Evolutionary conservation across 441 rosid species (phyloP), one percentile per base, ranked within the genome.

Genomic region (Populus hybrid): DNA sequence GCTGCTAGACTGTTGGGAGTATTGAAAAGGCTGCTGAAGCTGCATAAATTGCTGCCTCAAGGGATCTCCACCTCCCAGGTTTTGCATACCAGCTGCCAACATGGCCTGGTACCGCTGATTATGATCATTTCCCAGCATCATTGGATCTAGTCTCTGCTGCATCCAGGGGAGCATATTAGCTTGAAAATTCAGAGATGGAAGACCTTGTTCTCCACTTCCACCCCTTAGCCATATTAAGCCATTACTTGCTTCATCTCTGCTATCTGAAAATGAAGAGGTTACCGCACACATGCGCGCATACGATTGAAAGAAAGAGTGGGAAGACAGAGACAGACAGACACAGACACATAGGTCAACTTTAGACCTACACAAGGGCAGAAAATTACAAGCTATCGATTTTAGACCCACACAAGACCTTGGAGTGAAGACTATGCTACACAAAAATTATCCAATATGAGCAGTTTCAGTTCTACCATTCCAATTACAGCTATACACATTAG

Each of bases 131-230:
- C 85, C 88, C 24, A 86, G 83, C 71, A 87, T 77, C 24, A 75
- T 26, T 5, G 81, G 85, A 73, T 88, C 91, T 18, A 86, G 70
- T 61, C 88, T 84, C 83, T 80, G 91, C 76, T 87, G 93, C 80
- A 87, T 86, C 91, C 88, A 86, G 3, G 93, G 88, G 72, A 81
- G 81, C 78, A 85, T 74, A 77, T 85, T 82, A 78, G 90, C 80
- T 34, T 85, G 93, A 70, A 88, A 86, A 80, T 87, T 90, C 78
- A 89, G 68, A 32, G 91, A 83, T 30, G 85, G 87, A 71, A 88
- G 67, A 63, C 87, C 91, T 74, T 82, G 90, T 24, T 91, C 92
- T 50, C 90, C 92, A 80, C 83, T 74, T 73, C 90, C 90, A 50
- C 87, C 88, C 67, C 85, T 81, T 59, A 85, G 82, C 91, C 91